Conservation (phyloP, 169 alveolate genomes). For the Neospora caninum region DNA sequence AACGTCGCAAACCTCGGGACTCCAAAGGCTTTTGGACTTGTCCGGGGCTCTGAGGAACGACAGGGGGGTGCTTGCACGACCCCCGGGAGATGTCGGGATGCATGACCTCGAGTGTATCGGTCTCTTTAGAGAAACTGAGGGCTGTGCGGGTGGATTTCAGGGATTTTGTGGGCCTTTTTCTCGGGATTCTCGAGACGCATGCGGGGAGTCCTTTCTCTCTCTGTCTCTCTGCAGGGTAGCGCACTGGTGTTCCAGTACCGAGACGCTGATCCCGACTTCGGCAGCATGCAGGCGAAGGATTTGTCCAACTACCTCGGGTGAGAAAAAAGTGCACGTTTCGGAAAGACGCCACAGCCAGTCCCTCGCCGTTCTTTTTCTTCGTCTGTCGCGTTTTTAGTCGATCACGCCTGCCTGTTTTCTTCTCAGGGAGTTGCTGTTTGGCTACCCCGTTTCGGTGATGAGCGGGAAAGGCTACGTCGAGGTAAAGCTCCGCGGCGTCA, state of each 20-base stretch:
- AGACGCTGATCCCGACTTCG: conserved; percentile 88
- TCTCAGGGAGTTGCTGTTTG: conserved; percentile 60
- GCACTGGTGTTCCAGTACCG: conserved; percentile 85
- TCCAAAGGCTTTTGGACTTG: too few relatives aligned
- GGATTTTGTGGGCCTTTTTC: too few relatives aligned
- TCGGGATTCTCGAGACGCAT: too few relatives aligned
- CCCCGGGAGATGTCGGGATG: too few relatives aligned
- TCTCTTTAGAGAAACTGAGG: too few relatives aligned
- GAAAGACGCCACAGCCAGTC: too few relatives aligned
- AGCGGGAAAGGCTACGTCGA: conserved; percentile 78
- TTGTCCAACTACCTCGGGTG: conserved; percentile 72
- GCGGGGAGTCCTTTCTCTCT: too few relatives aligned
- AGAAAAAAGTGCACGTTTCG: background rate
- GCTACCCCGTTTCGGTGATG: conserved; percentile 73
- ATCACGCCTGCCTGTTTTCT: background rate
- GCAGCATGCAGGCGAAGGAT: conserved; percentile 87
- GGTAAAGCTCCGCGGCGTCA: conserved; percentile 73
- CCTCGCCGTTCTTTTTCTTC: background rate
- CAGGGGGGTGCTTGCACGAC: too few relatives aligned
- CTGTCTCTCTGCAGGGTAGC: conserved; percentile 67
- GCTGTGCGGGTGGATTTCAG: too few relatives aligned
- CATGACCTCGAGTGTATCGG: too few relatives aligned
- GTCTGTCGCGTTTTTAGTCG: background rate
- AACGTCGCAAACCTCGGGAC: too few relatives aligned
- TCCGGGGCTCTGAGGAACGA: too few relatives aligned